Evolutionary conservation across 768 basidiomycete species (phyloP).

Genomic region (Grammothele lineata): DNA sequence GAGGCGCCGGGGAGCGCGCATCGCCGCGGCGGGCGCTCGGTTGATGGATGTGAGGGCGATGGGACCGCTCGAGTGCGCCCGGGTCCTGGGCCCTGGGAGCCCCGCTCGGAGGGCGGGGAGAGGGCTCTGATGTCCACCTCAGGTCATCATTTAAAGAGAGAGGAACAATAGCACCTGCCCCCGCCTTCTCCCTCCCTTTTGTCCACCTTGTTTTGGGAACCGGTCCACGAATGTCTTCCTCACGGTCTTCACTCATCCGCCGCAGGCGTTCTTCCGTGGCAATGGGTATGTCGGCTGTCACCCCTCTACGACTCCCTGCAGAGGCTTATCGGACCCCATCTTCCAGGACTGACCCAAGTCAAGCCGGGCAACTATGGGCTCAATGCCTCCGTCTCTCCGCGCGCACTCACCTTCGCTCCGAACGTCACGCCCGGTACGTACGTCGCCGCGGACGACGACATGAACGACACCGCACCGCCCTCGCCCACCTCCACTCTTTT

Average conservation of each 20-base stretch:
- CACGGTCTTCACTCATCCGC: conserved; percentile 27
- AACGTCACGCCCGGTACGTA: conserved; percentile 56
- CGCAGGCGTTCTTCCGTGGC: conserved; percentile 40
- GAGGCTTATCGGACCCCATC: neutral
- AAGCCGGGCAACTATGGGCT: conserved; percentile 55
- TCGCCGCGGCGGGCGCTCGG: conserved; percentile 1
- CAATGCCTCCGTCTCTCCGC: conserved; percentile 35
- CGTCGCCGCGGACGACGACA: conserved; percentile 31
- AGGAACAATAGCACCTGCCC: conserved; percentile 15
- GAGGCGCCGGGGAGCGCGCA: neutral
- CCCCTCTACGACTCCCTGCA: neutral
- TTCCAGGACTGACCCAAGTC: conserved; percentile 34
- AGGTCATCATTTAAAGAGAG: conserved; percentile 11
- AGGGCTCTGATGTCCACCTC: conserved; percentile 8
- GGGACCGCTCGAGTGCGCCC: conserved; percentile 1
- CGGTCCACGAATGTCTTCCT: conserved; percentile 33
- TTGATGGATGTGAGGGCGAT: neutral
- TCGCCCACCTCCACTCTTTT: conserved; percentile 42
- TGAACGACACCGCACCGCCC: conserved; percentile 26
- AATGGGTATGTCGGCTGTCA: conserved; percentile 22
- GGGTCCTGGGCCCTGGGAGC: conserved; percentile 5
- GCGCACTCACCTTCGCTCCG: conserved; percentile 57
- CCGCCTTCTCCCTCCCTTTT: conserved; percentile 15
- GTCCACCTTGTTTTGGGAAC: conserved; percentile 10
- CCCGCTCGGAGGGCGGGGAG: neutral